Evolutionary conservation across 2,329 filamentous ascomycete species (phyloP), one percentile per base, ranked within the genome.

Genomic region (Periglandula ipomoeae): DNA sequence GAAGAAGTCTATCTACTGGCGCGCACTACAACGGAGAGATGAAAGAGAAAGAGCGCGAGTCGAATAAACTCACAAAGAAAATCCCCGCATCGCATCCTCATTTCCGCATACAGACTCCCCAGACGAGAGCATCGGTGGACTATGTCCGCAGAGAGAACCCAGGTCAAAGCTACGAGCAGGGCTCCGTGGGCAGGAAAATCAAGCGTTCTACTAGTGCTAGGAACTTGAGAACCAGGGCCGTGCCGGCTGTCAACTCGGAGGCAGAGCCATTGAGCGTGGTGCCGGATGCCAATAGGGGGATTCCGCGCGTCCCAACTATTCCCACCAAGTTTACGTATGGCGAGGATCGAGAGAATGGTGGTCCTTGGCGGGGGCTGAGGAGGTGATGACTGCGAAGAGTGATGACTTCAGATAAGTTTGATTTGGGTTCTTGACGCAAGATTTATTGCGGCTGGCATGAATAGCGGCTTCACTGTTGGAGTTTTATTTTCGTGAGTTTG

Each of bases 261-360:
- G 59, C 56, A 10, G 40, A 17, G 48, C 60, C 65, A 27, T 60
- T 75, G 45, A 63, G 65, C 23, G 65, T 73, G 27, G 63, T 72
- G 27, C 68, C 73, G 5, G 70, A 74, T 54, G 65, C 59, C 42
- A 75, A 76, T 53, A 65, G 68, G 32, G 73, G 72, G 15, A 71
- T 74, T 41, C 71, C 72, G 3, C 63, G 57, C 24, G 67, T 74
- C 40, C 69, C 73, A 22, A 60, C 61, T 30, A 70, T 75, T 26
- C 69, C 74, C 11, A 61, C 64, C 48, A 68, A 70, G 53, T 75
- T 70, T 47, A 58, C 59, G 9, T 60, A 61, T 49, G 59, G 61
- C 20, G 57, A 65, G 53, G 64, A 68, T 47, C 49, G 59, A 24
- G 65, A 68, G 58, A 66, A 65, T 46, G 52, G 53, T 13, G 57